phyloP scores from a whole-genome alignment of 257 asterid species.

The Jasminum sambac region DNA sequence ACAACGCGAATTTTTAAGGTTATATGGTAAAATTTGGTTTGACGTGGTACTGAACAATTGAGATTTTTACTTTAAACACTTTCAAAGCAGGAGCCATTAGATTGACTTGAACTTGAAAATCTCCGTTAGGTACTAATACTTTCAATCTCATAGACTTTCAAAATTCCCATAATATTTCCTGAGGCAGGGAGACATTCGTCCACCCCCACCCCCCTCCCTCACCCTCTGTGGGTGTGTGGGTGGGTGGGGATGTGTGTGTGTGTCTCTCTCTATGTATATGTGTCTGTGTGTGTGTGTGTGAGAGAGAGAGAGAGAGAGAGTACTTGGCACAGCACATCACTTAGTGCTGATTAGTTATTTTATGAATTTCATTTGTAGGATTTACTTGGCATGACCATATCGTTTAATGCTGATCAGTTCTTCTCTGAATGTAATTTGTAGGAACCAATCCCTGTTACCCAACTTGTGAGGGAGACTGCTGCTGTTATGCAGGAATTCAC shows the following conservation, averaged over 20 bases:
- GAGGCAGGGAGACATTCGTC: neutral
- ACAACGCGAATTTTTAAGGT: neutral
- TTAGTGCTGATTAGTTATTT: too few relatives aligned
- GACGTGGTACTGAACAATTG: neutral
- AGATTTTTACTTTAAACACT: neutral
- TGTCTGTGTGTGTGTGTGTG: neutral
- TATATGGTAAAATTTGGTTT: neutral
- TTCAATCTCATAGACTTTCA: neutral
- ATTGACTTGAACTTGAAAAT: neutral
- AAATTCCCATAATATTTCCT: neutral
- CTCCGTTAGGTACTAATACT: neutral
- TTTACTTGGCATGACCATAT: conserved; percentile 15
- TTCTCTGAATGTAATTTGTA: conserved; percentile 27
- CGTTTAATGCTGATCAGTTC: conserved; percentile 22
- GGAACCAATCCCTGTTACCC: conserved; percentile 98
- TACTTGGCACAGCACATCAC: too few relatives aligned
- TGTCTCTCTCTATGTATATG: neutral
- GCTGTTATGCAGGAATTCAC: conserved; percentile 99
- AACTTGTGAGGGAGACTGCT: conserved; percentile 97
- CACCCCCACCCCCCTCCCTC: too few relatives aligned
- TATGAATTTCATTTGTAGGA: neutral
- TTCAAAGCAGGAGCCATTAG: neutral
- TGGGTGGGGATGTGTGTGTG: too few relatives aligned
- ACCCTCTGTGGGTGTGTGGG: neutral
- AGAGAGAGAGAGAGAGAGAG: too few relatives aligned